Evolutionary conservation across 169 alveolate genomes (phyloP), one percentile per base, ranked within the genome.

Genomic region (Plasmodium blacklocki): DNA sequence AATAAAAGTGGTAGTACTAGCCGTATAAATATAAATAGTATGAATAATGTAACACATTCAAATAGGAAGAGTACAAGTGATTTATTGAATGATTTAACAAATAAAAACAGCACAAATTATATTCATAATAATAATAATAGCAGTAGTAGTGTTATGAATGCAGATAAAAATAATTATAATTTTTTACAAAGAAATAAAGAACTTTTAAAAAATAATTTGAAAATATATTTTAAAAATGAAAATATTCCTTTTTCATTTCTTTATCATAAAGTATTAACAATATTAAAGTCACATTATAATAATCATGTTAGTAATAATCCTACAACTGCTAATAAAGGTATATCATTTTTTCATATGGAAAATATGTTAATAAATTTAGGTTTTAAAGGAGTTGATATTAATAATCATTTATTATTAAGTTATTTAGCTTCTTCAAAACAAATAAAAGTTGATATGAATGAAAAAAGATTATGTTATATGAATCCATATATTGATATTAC

Each of bases 361-460:
- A 80, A 67, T 59, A 80, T 80, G 90, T 15, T 80, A 80, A 80
- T 80, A 29, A 80, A 80, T 80, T 80, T 67, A 5, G 90, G 90
- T 6, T 80, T 80, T 71, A 80, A 80, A 80, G 90, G 90, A 52
- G 90, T 80, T 3, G 90, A 80, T 71, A 80, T 80, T 67, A 80
- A 60, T n/a, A 80, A 80, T 18, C 59, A 67, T 67, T 56, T 62
- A 52, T 67, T 80, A 49, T 59, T 80, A 66, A 80, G 80, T 62
- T 80, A 67, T 47, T 80, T 80, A 71, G 90, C 90, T 0, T 66
- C 90, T 3, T 80, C 90, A 47, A 80, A 80, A 60, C 78, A 80
- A 80, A 80, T 80, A 15, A 80, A 80, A 80, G 62, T 80, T n/a
- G 90, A 80, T 15, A 67, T 80, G 29, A 80, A 80, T 66, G 90